phyloP scores from a whole-genome alignment of 1,284 basidiomycete genomes.

The Kwoniella shivajii region DNA sequence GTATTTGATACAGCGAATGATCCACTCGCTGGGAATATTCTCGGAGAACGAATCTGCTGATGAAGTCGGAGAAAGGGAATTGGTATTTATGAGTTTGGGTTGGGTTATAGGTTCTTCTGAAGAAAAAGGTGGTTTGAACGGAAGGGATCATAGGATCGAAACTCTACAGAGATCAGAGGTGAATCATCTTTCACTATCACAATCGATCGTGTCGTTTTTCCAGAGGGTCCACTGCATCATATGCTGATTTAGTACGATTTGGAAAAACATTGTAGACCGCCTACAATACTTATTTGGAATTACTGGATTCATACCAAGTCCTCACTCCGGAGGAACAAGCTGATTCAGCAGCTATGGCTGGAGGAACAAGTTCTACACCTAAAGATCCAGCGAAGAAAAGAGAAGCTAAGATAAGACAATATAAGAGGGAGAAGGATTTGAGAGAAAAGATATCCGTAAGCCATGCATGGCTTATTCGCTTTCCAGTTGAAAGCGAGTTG shows the following conservation, averaged over 20 bases:
- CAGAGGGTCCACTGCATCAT: conserved; percentile 4
- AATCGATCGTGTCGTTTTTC: not conserved
- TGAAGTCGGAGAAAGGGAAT: conserved; percentile 77
- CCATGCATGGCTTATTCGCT: too few relatives aligned
- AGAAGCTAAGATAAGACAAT: conserved; percentile 86
- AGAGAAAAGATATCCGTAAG: conserved; percentile 68
- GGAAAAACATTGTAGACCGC: conserved; percentile 62
- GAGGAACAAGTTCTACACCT: conserved; percentile 57
- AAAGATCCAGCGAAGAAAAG: conserved; percentile 69
- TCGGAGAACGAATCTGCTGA: conserved; percentile 82
- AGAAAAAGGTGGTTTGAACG: conserved; percentile 64
- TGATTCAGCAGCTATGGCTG: conserved; percentile 25
- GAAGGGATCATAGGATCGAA: conserved; percentile 63
- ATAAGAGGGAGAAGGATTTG: conserved; percentile 78
- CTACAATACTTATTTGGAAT: conserved; percentile 61
- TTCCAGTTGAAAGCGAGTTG: not conserved
- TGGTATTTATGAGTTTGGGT: conserved; percentile 77
- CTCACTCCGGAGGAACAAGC: conserved; percentile 65
- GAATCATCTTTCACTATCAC: conserved; percentile 35
- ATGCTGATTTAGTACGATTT: not conserved
- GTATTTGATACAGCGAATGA: conserved; percentile 51
- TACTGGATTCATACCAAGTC: conserved; percentile 70
- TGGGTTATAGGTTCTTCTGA: conserved; percentile 74
- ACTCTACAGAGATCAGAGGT: conserved; percentile 67
- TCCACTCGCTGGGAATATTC: conserved; percentile 67